phyloP scores from a whole-genome alignment of 1,284 basidiomycete genomes.

The Ustilago tritici region DNA sequence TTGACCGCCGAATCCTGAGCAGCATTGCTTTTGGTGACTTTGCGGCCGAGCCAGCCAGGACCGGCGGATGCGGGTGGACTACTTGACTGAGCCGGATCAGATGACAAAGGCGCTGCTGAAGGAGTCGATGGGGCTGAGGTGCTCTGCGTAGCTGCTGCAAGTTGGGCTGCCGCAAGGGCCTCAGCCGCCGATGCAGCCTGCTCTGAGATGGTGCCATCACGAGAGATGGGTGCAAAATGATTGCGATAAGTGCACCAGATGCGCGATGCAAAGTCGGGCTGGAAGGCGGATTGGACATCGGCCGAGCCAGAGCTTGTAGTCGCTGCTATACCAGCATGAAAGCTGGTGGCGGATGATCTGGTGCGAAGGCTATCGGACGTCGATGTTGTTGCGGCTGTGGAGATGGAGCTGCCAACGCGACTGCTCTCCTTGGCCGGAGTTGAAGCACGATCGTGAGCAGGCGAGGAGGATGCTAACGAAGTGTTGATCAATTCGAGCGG shows the following conservation, averaged over 20 bases:
- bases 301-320: neutral
- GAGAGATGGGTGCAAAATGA: slow-evolving; percentile 63
- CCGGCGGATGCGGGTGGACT: slow-evolving; percentile 27
- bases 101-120: slow-evolving; percentile 2
- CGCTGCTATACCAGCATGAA: slow-evolving; percentile 5
- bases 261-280: slow-evolving; percentile 56
- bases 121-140: slow-evolving; percentile 8
- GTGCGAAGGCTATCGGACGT: slow-evolving; percentile 36
- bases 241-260: slow-evolving; percentile 69
- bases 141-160: slow-evolving; percentile 13
- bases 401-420: slow-evolving; percentile 39
- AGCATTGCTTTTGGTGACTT: slow-evolving; percentile 29
- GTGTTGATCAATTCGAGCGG: slow-evolving; percentile 24
- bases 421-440: slow-evolving; percentile 16
- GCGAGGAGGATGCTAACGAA: slow-evolving; percentile 18
- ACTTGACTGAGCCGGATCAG: slow-evolving; percentile 19
- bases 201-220: slow-evolving; percentile 64
- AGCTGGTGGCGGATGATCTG: slow-evolving; percentile 43
- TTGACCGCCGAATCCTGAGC: slow-evolving; percentile 17
- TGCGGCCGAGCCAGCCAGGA: slow-evolving; percentile 49
- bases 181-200: slow-evolving; percentile 59
- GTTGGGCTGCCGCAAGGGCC: slow-evolving; percentile 19
- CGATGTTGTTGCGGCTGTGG: slow-evolving; percentile 27
- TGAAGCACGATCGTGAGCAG: slow-evolving; percentile 9
- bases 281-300: slow-evolving; percentile 36